Evolutionary conservation across 345 rosid genomes (phyloP), one percentile per base, ranked within the genome.

Genomic region (Citrus glauca): DNA sequence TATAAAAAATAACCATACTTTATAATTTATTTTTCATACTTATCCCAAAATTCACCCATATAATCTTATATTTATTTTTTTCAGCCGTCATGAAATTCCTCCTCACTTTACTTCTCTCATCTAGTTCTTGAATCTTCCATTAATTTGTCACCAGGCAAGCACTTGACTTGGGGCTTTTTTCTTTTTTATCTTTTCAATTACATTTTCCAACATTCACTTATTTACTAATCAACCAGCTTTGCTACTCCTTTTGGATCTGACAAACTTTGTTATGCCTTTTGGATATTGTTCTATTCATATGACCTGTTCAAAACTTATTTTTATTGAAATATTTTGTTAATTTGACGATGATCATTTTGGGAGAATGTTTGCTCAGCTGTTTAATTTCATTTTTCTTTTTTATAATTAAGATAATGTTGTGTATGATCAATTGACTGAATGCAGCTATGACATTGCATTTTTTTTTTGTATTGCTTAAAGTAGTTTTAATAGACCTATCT

Each of bases 1-100:
- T 45, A 0, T 13, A 0, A 45, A 45, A 13, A 45, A 11, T 11
- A 11, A 0, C 0, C 0, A 0, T 45, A 0, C 17, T 45, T 45
- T 45, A 13, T 11, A 13, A 45, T 45, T 45, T 45, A 13, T 45
- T 11, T 45, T 45, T 45, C 1, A 45, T 45, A 0, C 1, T 0
- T 35, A 35, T 35, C 37, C 37, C 37, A 35, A 35, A 1, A 6
- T 7, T 35, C 7, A 6, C 37, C 37, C 37, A 35, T 35, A 5
- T 35, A 35, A 35, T 35, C 37, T 35, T 0, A 5, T 5, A 7
- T 35, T 35, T 35, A 5, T 35, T 35, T 35, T 6, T 35, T 35
- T 35, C 37, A 6, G 0, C 37, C 1, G 0, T 35, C 37, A 40
- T 40, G 4, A 0, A 45, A 3, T 11, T 4, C 17, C 14, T 45